Base-by-base conservation (phyloP, 2,329 filamentous ascomycete genomes). In the Graphilbum fragrans region DNA sequence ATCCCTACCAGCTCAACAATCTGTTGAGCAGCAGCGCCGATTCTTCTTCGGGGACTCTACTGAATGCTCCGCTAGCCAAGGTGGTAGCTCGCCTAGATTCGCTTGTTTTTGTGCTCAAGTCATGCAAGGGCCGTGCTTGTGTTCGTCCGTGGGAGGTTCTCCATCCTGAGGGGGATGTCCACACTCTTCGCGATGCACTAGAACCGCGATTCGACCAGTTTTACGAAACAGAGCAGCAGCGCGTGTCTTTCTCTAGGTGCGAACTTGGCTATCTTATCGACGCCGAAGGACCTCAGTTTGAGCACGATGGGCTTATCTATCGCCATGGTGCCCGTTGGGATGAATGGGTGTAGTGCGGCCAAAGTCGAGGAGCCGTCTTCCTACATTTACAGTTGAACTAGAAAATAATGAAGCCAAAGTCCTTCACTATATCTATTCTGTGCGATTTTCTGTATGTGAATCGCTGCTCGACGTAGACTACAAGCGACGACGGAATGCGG, bases 61-160 rank as follows among this genome's bases (percentile, higher is more conserved):
- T 62, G 7, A 59, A 58, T 5, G 49, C 55, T 11, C 52, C 59
- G 16, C 44, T 65, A 2, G 42, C 52, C 6, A 62, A 65, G 39
- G 59, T 75, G 1, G 50, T 69, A 3, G 57, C 62, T 19, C 67
- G 74, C 3, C 63, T 82, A 0, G 75, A 80, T 46, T 60, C 73
- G 3, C 60, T 81, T 2, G 61, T 79, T 37, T 58, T 80, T 45
- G 70, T 78, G 2, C 60, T 77, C 20, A 80, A 80, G 57, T 71
- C 71, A 4, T 80, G 77, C 56, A 69, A 70, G 50, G 70, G 64
- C 9, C 49, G 59, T 10, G 61, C 63, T 0, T 80, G 77, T 49
- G 58, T 65, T 4, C 56, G 66, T 20, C 77, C 77, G 0, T 80
- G 77, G 77, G 58, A 58, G 14, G 62, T 64, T 2, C 56, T 80